Base-by-base conservation (phyloP, 225 moss, liverwort and hornwort genomes). In the Bryum argenteum region DNA sequence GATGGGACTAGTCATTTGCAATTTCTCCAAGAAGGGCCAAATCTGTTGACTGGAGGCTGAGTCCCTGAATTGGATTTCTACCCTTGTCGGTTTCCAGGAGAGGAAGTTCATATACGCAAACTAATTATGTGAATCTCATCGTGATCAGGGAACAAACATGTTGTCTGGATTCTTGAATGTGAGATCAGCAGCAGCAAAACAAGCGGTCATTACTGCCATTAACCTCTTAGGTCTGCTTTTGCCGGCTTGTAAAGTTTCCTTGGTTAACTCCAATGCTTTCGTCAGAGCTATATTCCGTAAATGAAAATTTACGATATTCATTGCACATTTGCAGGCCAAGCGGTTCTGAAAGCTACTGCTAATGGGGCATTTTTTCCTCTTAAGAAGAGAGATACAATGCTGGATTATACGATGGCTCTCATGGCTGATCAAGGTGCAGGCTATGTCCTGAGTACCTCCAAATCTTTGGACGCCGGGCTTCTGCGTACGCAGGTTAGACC, bases 141-240 rank as follows among this genome's bases (percentile, higher is more conserved):
- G 11, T 76, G 43, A 73, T 56, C 84, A 98, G 97, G 97, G 97
- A 70, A 94, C 97, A 26, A 98, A 98, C 73, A 87, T 98, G 90
- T 82, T 98, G 41, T 89, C 97, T 73, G 97, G 97, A 75, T 88
- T 98, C 67, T 79, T 98, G 24, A 84, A 87, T 61, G 97, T 98
- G 67, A 90, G 89, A 64, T 85, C 94, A 77, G 85, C 97, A 47
- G 86, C 97, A 78, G 94, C 97, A 40, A 98, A 98, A 76, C 97
- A 98, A 79, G 94, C 97, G 54, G 94, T 98, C 65, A 98, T 98
- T 48, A 98, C 91, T 69, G 94, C 92, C 64, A 92, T 98, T 54
- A 94, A 94, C 78, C 85, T 98, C 39, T 78, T 98, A 81, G 97
- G 97, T 97, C 79, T 37, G 72, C 41, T 67, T 71, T 71, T n/a